Percentiles rank a stretch among this genome's conserved stretches.
Conservation (phyloP, 208 protist species). For the Tritrichomonas musculus region DNA sequence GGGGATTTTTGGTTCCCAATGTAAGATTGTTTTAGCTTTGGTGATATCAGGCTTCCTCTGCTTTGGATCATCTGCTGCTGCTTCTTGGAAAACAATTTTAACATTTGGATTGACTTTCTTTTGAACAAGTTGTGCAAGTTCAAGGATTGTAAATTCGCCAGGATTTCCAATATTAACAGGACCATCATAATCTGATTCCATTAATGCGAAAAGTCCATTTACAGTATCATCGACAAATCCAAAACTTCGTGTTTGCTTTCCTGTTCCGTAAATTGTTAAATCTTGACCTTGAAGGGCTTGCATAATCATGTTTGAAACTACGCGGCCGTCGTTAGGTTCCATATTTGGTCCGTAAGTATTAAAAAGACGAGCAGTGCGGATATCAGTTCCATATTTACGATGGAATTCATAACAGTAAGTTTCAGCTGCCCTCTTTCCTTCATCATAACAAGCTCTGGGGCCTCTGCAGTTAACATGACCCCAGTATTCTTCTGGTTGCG, state of each 20-base stretch:
- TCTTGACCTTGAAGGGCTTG: conserved; percentile 56
- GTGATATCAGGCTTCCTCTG: conserved; percentile 52
- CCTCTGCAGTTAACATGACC: conserved; percentile 70
- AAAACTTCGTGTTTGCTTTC: conserved; percentile 73
- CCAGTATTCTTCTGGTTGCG: conserved; percentile 70
- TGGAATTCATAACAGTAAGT: conserved; percentile 75
- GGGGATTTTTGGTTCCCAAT: not conserved
- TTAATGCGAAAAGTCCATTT: conserved; percentile 43
- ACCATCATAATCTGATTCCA: conserved; percentile 42
- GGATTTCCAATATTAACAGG: conserved; percentile 59
- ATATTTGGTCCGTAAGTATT: conserved; percentile 87
- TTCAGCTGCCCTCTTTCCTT: conserved; percentile 82
- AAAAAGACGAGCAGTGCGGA: conserved; percentile 79
- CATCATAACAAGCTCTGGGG: conserved; percentile 77
- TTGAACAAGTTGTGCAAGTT: conserved; percentile 42
- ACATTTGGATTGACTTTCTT: conserved; percentile 36
- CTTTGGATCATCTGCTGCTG: conserved; percentile 49
- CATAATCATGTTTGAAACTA: conserved; percentile 84
- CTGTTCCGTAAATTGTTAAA: conserved; percentile 78
- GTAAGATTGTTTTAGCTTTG: conserved; percentile 34
- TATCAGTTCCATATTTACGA: conserved; percentile 48
- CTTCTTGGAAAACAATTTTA: conserved; percentile 35
- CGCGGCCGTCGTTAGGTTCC: conserved; percentile 77
- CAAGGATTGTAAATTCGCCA: conserved; percentile 53
- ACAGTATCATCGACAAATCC: conserved; percentile 52